Evolutionary conservation across 345 rosid genomes (phyloP), one percentile per base, ranked within the genome.

Genomic region (Barbarea vulgaris): DNA sequence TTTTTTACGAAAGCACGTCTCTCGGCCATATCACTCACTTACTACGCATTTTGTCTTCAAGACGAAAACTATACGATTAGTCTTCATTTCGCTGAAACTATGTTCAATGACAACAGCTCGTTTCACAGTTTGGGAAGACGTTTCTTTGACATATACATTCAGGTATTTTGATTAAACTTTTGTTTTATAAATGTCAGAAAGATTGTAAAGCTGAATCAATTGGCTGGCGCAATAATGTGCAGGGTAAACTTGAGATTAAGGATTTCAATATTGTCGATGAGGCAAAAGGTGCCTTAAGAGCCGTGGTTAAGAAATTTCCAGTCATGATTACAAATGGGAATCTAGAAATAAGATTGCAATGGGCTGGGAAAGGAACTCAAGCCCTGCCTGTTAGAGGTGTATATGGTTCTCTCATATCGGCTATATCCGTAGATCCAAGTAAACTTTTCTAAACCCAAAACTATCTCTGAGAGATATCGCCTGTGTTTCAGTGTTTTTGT

Each of bases 21-120:
- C 51, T 67, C 89, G 22, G 84, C 96, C 13, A 69, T 84, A 61
- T 84, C 91, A 44, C 91, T 87, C 64, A 88, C 91, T 11, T 90
- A 90, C 75, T 84, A 79, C 39, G 85, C 86, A 15, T 81, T 80
- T 27, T 90, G 93, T 72, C 77, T 88, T 15, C n/a, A n/a, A 72
- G 54, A 76, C 21, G 79, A 30, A 37, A 85, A 66, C 36, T 90
- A 90, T 73, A 82, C 77, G 0, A 88, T 92, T 42, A 87, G 78
- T 62, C 97, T 92, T 67, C 96, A 92, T 74, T 92, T 92, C 62
- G 91, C 91, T 19, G 96, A 92, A 80, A 88, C 86, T 24, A 67
- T 77, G 81, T 86, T 88, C 84, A 73, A 44, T 2, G 60, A 73
- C 42, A 78, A 82, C 55, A 67, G 70, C 36, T 73, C 79, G 3